phyloP scores from a whole-genome alignment of 2,329 filamentous ascomycete species.

The Pestalotiopsis sp. region DNA sequence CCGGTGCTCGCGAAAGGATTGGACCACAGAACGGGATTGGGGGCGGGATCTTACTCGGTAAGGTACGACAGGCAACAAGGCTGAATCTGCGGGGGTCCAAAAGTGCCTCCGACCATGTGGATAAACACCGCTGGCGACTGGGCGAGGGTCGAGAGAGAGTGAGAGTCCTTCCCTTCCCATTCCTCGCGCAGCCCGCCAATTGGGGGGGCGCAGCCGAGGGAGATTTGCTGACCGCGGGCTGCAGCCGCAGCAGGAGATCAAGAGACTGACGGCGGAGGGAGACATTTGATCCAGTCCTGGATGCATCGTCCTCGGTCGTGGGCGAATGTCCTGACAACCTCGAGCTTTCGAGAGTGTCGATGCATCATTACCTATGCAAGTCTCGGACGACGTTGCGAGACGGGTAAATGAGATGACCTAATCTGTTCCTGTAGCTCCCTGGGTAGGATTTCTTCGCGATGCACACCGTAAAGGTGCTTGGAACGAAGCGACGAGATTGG shows the following conservation, averaged over 20 bases:
- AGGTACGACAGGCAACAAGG: slow-evolving; percentile 40
- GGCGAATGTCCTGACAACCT: slow-evolving; percentile 15
- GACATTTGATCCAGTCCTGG: slow-evolving; percentile 8
- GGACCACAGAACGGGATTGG: slow-evolving; percentile 33
- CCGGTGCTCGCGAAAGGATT: slow-evolving; percentile 12
- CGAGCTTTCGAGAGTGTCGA: not conserved
- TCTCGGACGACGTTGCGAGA: not conserved
- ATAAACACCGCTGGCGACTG: slow-evolving; percentile 26
- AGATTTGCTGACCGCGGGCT: slow-evolving; percentile 8
- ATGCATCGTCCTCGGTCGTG: slow-evolving; percentile 11
- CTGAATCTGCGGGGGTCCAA: slow-evolving; percentile 33
- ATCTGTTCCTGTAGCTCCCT: not conserved
- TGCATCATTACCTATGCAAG: not conserved
- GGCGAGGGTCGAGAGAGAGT: slow-evolving; percentile 20
- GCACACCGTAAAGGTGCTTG: not conserved
- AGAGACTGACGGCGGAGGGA: not conserved
- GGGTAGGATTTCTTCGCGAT: not conserved
- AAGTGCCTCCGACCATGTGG: slow-evolving; percentile 32
- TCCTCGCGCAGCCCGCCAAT: slow-evolving; percentile 9
- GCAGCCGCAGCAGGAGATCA: not conserved
- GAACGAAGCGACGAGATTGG: not conserved
- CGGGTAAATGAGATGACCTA: not conserved
- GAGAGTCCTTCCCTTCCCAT: slow-evolving; percentile 18
- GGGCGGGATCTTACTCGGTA: slow-evolving; percentile 35
- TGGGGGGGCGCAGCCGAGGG: not conserved